These are phyloP conservation scores for Balamuthia mandrillaris DNA, from an alignment of 208 protist species.

Conservation along the genomic window DNA sequence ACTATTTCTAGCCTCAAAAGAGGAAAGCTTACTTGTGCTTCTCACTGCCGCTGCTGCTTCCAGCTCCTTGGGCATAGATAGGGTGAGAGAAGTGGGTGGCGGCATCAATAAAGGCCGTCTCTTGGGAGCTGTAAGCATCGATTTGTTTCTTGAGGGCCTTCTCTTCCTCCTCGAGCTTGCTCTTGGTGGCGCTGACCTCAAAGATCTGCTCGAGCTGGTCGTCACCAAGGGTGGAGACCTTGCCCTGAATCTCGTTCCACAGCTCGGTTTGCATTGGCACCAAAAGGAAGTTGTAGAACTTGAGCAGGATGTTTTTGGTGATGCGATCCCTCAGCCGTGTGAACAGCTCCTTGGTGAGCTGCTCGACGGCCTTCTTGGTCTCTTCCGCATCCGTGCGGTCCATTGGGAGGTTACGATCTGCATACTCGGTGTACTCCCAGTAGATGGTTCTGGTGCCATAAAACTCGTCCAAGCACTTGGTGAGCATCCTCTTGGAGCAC, in stretches of 20 bases:
- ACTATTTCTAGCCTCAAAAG: no score
- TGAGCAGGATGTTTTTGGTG: conserved; percentile 66
- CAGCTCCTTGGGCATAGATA: not conserved
- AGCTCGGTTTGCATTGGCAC: conserved; percentile 66
- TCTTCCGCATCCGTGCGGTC: conserved; percentile 48
- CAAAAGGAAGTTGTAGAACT: conserved; percentile 71
- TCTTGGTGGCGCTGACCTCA: conserved; percentile 55
- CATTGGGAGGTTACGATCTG: conserved; percentile 35
- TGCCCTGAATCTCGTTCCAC: conserved; percentile 62
- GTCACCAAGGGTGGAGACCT: conserved; percentile 49
- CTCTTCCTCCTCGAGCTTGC: conserved; percentile 15
- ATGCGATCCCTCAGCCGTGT: conserved; percentile 51
- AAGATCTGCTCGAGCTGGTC: conserved; percentile 59
- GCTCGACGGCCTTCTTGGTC: conserved; percentile 48
- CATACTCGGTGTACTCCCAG: conserved; percentile 59
- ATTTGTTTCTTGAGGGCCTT: not conserved
- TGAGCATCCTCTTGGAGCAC: conserved; percentile 11
- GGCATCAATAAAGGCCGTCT: not conserved
- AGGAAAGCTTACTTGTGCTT: no score
- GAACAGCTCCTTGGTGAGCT: conserved; percentile 57
- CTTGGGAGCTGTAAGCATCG: not conserved
- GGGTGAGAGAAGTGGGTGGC: not conserved
- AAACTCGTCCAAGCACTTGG: conserved; percentile 69
- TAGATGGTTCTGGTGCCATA: conserved; percentile 60
- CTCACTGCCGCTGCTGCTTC: no score